These are phyloP conservation scores for Nothophaeocryptopus gaeumannii DNA, from an alignment of 2,329 filamentous ascomycete species.

Conservation along the genomic window DNA sequence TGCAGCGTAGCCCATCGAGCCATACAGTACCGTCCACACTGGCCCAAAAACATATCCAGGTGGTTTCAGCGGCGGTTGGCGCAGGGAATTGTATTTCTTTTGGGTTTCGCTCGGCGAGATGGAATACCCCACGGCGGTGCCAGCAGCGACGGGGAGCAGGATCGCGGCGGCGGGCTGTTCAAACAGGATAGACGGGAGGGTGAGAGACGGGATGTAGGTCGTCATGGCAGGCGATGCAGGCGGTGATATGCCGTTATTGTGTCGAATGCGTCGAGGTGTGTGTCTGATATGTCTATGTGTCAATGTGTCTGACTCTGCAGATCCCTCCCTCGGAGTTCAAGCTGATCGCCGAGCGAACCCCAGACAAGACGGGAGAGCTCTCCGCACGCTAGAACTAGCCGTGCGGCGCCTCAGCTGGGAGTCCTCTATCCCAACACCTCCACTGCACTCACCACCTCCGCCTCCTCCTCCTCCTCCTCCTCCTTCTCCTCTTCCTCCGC, in stretches of 20 bases:
- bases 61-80: slow-evolving; percentile 61
- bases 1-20: slow-evolving; percentile 82
- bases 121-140: slow-evolving; percentile 69
- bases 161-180: slow-evolving; percentile 69
- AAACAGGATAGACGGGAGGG: slow-evolving; percentile 69
- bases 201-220: slow-evolving; percentile 73
- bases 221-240: slow-evolving; percentile 59
- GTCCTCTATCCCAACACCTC: too few species aligned
- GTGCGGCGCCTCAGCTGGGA: too few species aligned
- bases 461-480: not conserved
- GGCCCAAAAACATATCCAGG: slow-evolving; percentile 59
- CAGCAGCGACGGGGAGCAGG: slow-evolving; percentile 70
- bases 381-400: too few species aligned
- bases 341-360: too few species aligned
- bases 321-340: too few species aligned
- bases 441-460: too few species aligned
- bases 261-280: too few species aligned
- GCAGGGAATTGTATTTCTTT: slow-evolving; percentile 62
- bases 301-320: too few species aligned
- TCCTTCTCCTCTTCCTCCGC: slow-evolving; percentile 4
- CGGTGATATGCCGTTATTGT: too few species aligned
- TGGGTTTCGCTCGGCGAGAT: slow-evolving; percentile 60
- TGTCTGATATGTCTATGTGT: too few species aligned
- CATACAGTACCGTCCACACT: slow-evolving; percentile 59
- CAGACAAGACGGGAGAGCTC: too few species aligned